Evolutionary conservation across 441 rosid genomes (phyloP).

Genomic region (Gossypium schwendimanii): DNA sequence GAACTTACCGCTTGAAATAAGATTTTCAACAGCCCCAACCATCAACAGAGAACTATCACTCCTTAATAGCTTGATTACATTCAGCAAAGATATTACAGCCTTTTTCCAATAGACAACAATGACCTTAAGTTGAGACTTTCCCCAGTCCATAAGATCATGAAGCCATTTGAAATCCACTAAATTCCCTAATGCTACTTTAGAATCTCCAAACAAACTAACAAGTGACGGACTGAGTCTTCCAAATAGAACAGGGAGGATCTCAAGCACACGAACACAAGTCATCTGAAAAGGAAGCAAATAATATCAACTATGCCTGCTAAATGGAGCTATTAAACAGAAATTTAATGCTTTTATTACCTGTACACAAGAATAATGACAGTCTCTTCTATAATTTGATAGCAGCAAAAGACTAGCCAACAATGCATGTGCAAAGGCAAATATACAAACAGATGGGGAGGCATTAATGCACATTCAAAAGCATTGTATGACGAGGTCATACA

Average conservation of each 20-base stretch:
- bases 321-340: background rate
- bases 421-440: conserved; percentile 1
- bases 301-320: conserved; percentile 8
- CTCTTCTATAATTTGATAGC: background rate
- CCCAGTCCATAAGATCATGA: conserved; percentile 91
- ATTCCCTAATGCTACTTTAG: conserved; percentile 31
- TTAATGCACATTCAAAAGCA: background rate
- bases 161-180: conserved; percentile 67
- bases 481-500: background rate
- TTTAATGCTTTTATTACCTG: background rate
- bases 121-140: conserved; percentile 83
- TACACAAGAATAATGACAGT: background rate
- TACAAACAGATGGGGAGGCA: background rate
- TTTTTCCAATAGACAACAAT: conserved; percentile 84
- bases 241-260: conserved; percentile 72
- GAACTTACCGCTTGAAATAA: conserved; percentile 62
- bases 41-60: conserved; percentile 32
- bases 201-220: conserved; percentile 24
- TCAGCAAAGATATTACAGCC: conserved; percentile 54
- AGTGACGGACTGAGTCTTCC: conserved; percentile 45
- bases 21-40: conserved; percentile 49
- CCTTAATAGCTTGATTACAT: conserved; percentile 44
- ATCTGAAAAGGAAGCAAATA: conserved; percentile 48
- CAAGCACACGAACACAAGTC: conserved; percentile 91
- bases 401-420: conserved; percentile 2